Base-by-base conservation (phyloP, 352 stramenopile genomes). In the Globisporangium spinosum region DNA sequence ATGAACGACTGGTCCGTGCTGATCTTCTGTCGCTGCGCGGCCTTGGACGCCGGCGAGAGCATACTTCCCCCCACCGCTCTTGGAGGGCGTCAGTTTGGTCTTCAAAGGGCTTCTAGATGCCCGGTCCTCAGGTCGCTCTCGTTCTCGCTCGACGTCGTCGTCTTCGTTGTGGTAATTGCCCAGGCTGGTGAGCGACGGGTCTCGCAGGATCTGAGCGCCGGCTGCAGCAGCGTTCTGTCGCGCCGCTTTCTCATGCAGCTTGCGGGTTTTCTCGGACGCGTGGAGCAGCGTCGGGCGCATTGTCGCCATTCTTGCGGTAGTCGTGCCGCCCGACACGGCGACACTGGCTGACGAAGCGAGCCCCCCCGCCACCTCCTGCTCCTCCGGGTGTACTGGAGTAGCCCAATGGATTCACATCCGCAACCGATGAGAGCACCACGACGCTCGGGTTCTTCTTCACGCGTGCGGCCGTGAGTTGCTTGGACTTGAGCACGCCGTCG, bases 251-350 rank as follows among this genome's bases (percentile, higher is more conserved):
- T 86, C 77, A 6, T 76, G 60, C 49, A 90, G 72, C 17, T 70
- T 81, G n/a, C 79, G 74, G 29, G 80, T 79, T 64, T 77, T 80
- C 65, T 91, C 79, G 9, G 80, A 85, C 10, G 83, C 83, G 77
- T 87, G 56, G 2, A 80, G 72, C 3, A 91, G 69, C 57, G 70
- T 86, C 0, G 82, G 80, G 40, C 89, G 83, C 65, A 91, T 85
- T 1, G 54, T 40, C 17, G 51, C n/a, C 49, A 58, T 25, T 12
- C 29, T 23, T 4, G n/a, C 1, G 2, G 12, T 43, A 5, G 40
- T 20, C 15, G 5, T 15, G 5, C 13, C 49, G n/a, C 27, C 53
- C 32, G 75, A 32, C 49, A 82, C 65, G 7, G 73, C 70, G 40
- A 79, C 72, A 63, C 79, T 89, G 2, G 73, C 57, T 4, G 77